Conservation (phyloP, 2,329 filamentous ascomycete genomes). For the Penicillium brasilianum region DNA sequence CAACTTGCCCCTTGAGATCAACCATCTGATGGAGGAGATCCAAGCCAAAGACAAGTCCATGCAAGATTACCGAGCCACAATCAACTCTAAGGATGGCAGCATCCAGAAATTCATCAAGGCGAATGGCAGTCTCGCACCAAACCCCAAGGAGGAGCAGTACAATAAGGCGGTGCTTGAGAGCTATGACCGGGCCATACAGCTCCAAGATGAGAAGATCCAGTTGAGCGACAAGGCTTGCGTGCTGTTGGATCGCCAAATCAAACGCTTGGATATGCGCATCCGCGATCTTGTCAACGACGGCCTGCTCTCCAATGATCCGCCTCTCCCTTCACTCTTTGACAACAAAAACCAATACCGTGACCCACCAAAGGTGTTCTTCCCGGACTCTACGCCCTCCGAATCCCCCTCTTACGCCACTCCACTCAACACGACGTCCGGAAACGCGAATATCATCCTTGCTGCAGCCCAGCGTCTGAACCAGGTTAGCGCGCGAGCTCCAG, state of each 20-base stretch:
- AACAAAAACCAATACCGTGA: constrained; percentile 50
- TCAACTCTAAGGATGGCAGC: constrained; percentile 62
- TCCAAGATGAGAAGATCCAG: constrained; percentile 67
- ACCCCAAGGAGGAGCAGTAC: constrained; percentile 68
- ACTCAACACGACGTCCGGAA: constrained; percentile 61
- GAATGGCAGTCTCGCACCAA: constrained; percentile 64
- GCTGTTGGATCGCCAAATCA: constrained; percentile 67
- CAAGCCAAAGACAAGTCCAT: constrained; percentile 68
- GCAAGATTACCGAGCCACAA: constrained; percentile 60
- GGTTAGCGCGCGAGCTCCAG: constrained; percentile 32
- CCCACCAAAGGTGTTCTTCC: constrained; percentile 56
- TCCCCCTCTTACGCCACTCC: constrained; percentile 52
- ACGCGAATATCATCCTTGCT: constrained; percentile 57
- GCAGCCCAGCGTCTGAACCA: constrained; percentile 58
- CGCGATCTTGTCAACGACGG: constrained; percentile 64
- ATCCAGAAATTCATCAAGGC: constrained; percentile 70
- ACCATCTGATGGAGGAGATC: constrained; percentile 69
- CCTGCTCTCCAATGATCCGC: constrained; percentile 62
- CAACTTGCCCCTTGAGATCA: constrained; percentile 68
- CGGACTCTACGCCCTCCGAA: constrained; percentile 52
- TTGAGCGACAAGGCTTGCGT: constrained; percentile 64
- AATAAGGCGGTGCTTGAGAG: constrained; percentile 62
- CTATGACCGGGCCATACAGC: constrained; percentile 60
- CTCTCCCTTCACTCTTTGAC: constrained; percentile 64
- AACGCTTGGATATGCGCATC: constrained; percentile 66